A percentile compares a stretch with the other conserved stretches of the same genome.
These are phyloP conservation scores for Pleurotus djamor DNA, from an alignment of 768 basidiomycete genomes.

Conservation along the genomic window DNA sequence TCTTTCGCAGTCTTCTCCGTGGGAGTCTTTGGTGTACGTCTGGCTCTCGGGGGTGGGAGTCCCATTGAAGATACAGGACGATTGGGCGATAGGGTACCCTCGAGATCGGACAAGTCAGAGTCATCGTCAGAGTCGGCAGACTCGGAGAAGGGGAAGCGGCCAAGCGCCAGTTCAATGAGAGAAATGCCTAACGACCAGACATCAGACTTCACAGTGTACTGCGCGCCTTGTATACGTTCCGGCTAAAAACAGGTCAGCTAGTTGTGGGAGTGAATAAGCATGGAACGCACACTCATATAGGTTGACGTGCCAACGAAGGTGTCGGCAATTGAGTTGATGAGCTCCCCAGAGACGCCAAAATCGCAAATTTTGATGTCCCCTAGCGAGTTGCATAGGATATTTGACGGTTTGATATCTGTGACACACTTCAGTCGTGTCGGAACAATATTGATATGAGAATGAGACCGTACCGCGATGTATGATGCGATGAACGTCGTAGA, in stretches of 20 bases:
- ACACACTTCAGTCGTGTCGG: slow-evolving; percentile 19
- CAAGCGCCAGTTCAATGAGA: slow-evolving; percentile 93
- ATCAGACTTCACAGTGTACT: slow-evolving; percentile 98
- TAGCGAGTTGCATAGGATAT: slow-evolving; percentile 90
- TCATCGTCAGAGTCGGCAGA: slow-evolving; percentile 60
- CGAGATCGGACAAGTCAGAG: slow-evolving; percentile 77
- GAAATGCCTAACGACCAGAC: slow-evolving; percentile 99
- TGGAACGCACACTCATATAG: slow-evolving; percentile 88
- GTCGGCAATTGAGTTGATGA: slow-evolving; percentile 98
- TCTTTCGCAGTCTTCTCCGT: slow-evolving; percentile 32
- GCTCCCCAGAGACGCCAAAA: slow-evolving; percentile 97
- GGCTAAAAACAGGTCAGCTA: slow-evolving; percentile 51
- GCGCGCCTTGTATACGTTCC: slow-evolving; percentile 97
- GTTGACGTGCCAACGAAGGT: slow-evolving; percentile 99
- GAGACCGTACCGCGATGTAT: slow-evolving; percentile 87
- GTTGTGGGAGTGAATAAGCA: not conserved
- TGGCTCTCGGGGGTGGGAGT: slow-evolving; percentile 23
- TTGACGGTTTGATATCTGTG: slow-evolving; percentile 97
- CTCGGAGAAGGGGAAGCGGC: slow-evolving; percentile 95
- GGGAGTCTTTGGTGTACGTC: slow-evolving; percentile 22
- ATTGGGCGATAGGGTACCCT: slow-evolving; percentile 75
- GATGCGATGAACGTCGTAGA: slow-evolving; percentile 96
- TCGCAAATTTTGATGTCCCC: slow-evolving; percentile 99
- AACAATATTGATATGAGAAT: no score
- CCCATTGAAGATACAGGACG: slow-evolving; percentile 47